Conservation (phyloP, 306 rosid species). For the Psophocarpus tetragonolobus region DNA sequence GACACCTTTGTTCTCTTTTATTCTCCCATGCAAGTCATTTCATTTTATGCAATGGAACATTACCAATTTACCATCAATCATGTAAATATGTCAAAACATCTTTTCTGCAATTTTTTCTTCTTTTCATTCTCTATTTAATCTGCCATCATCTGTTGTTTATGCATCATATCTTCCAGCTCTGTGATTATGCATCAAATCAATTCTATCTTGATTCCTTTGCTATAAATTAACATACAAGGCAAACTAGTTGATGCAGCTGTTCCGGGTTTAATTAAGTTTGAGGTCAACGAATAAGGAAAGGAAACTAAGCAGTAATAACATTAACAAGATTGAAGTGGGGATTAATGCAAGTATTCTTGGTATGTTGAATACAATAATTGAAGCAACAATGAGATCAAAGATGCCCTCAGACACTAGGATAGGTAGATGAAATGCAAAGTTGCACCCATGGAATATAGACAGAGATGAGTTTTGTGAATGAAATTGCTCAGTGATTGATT, state of each 20-base stretch:
- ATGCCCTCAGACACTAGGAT: conserved; percentile 13
- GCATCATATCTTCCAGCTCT: background rate
- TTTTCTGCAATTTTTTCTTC: conserved; percentile 7
- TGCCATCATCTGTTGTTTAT: background rate
- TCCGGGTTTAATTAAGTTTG: conserved; percentile 10
- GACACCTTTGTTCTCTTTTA: background rate
- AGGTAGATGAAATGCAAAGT: conserved; percentile 16
- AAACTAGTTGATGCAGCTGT: conserved; percentile 20
- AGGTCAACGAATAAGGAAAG: background rate
- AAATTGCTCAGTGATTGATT: too few relatives aligned
- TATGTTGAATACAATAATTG: conserved; percentile 10
- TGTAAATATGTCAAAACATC: conserved; percentile 17
- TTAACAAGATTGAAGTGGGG: background rate
- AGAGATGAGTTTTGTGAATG: too few relatives aligned
- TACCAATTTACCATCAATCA: background rate
- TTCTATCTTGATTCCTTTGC: conserved; percentile 24
- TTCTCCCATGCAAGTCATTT: conserved; percentile 15
- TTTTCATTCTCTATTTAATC: conserved; percentile 5
- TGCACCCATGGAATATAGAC: too few relatives aligned
- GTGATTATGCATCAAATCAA: conserved; percentile 16
- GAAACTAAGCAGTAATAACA: background rate
- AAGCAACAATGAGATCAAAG: background rate
- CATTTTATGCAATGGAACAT: conserved; percentile 4
- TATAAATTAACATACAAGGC: background rate
- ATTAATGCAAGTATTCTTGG: background rate